Evolutionary conservation across 495 filamentous ascomycete genomes (phyloP).

Genomic region (Cairneyella variabilis): DNA sequence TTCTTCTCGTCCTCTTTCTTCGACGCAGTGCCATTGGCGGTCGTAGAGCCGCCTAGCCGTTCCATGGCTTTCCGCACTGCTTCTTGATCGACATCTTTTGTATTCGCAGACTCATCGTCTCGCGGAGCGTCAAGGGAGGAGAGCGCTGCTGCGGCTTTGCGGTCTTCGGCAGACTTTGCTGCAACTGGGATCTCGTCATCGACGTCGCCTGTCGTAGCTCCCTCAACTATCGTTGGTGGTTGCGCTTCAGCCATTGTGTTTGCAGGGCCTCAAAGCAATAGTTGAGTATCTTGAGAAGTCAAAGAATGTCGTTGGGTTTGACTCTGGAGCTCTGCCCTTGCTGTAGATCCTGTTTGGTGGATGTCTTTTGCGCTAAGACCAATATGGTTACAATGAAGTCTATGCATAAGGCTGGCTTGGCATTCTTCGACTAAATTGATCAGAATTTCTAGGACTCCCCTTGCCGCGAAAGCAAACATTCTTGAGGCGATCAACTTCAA

Average conservation of each 20-base stretch:
- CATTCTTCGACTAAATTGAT: no score
- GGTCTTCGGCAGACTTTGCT: constrained; percentile 74
- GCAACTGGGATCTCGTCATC: constrained; percentile 58
- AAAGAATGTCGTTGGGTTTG: constrained; percentile 10
- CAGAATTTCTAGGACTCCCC: no score
- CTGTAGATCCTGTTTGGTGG: background rate
- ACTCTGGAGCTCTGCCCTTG: background rate
- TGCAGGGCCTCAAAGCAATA: background rate
- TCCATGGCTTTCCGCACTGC: constrained; percentile 83
- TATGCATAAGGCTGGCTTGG: no score
- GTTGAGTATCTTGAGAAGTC: background rate
- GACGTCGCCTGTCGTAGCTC: constrained; percentile 54
- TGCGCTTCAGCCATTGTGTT: constrained; percentile 56
- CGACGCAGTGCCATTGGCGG: constrained; percentile 29
- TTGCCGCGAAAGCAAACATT: no score
- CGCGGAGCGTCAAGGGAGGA: constrained; percentile 62
- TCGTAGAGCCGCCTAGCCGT: constrained; percentile 45
- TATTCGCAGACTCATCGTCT: constrained; percentile 47
- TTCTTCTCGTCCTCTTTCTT: constrained; percentile 33
- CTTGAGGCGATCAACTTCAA: no score
- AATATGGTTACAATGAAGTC: background rate
- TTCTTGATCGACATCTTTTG: constrained; percentile 69
- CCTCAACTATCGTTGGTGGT: constrained; percentile 52
- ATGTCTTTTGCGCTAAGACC: no score
- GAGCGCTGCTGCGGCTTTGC: constrained; percentile 85